Base-by-base conservation (phyloP, 257 asterid genomes). In the Solanum megistacrolobum region DNA sequence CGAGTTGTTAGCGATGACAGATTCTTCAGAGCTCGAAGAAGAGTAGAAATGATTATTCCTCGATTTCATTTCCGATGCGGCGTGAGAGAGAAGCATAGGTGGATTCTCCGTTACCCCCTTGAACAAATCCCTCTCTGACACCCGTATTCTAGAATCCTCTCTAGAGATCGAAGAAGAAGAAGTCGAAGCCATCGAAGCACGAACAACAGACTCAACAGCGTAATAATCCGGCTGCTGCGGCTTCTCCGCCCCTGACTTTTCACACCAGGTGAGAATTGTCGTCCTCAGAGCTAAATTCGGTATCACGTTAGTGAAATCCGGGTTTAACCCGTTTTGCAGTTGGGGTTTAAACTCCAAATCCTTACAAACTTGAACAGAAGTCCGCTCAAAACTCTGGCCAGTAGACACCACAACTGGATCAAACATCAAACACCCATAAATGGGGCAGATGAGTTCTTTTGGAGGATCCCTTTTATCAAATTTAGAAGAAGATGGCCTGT, bases 341-440 rank as follows among this genome's bases (percentile, higher is more conserved):
- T 94, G 85, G 23, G 99, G 97, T 10, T 46, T 41, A 87, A 93
- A 94, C 38, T 91, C 90, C 38, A 95, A 91, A 74, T 92, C 94
- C 55, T 88, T 79, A 88, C 98, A 97, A 39, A 95, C 93, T 83
- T 91, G 91, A 1, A 95, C 94, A 1, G 94, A 90, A 0, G 89
- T 31, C 25, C 98, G 94, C 87, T 97, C 99, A 84, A 97, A 94
- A 3, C 98, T 97, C 46, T 97, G 98, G 65, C 99, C 99, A 75
- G 98, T 93, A 55, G 96, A 88, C 62, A 97, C 98, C 6, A 97
- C 95, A 38, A 93, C 93, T 18, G 99, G 99, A 75, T 97, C 98
- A 87, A 72, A 93, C 98, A 97, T 96, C 75, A 97, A 83, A 38
- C 92, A 86, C 52, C 94, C 96, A 72, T 92, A 87, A 76, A 97